Evolutionary conservation across 148 eudicot genomes (phyloP), one percentile per base, ranked within the genome.

Genomic region (Rhododendron kiyosumense): DNA sequence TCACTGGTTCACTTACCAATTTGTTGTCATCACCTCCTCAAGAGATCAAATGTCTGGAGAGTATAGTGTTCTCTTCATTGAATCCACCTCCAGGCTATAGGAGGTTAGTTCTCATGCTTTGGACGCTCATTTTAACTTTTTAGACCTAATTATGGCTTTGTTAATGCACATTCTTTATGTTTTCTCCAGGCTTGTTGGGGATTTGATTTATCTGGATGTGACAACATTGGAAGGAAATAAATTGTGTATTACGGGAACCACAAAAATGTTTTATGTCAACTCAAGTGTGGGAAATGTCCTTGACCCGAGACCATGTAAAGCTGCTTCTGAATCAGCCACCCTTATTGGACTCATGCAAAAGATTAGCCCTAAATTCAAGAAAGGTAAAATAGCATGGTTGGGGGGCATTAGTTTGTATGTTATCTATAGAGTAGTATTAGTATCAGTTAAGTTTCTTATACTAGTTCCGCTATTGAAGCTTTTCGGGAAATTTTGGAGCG

Each of bases 81-180:
- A 95, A 97, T 87, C 99, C 98, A 86, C 98, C 98, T 89, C 99
- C 99, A 61, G 93, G 97, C 92, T 90, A 97, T 85, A 91, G 98
- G 91, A 94, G 99, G 99, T 97, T 85, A 79, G 86, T 82, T 79
- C n/a, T 46, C 32, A n/a, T 84, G 63, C 79, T 81, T 12, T 52
- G 78, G 22, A 36, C 45, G 75, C 81, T 54, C 85, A 2, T 54
- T 17, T 26, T 32, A 8, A 7, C 32, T 22, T 75, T 4, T 5
- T 26, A 10, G 63, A 86, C 30, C 41, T 12, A 45, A 34, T 81
- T 43, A 24, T 83, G 82, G 43, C 9, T 41, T 81, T 81, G 20
- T 59, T 28, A 61, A 73, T 45, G 51, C 36, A 2, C 65, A 51
- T 82, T 84, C 57, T 54, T 45, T n/a, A 46, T 71, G 51, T 63